These are phyloP conservation scores for Nicotiana paniculata DNA, from an alignment of 257 asterid species.

Conservation along the genomic window DNA sequence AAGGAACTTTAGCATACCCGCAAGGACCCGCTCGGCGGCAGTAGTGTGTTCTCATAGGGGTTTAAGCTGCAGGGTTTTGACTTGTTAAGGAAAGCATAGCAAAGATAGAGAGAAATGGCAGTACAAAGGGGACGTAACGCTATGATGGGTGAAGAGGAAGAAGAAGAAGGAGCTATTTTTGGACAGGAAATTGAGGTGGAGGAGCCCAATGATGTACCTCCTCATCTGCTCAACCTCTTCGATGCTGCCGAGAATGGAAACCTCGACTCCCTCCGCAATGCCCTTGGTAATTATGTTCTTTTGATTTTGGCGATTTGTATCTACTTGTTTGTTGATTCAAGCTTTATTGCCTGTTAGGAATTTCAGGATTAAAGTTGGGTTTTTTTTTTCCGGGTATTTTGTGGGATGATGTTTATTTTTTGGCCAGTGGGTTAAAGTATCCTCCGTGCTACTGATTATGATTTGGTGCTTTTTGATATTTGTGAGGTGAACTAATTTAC, in stretches of 20 bases:
- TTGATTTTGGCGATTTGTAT: too few species aligned
- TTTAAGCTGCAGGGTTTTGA: background rate
- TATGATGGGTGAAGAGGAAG: slow-evolving; percentile 44
- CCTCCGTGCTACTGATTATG: background rate
- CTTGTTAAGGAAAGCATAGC: background rate
- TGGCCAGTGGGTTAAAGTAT: background rate
- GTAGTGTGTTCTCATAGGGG: background rate
- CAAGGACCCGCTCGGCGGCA: too few species aligned
- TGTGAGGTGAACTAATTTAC: background rate
- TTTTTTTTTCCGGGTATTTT: background rate
- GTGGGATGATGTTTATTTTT: background rate
- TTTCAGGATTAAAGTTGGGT: background rate
- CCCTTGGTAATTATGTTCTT: slow-evolving; percentile 43
- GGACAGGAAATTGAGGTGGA: slow-evolving; percentile 52
- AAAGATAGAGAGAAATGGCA: slow-evolving; percentile 44
- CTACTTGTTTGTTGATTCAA: background rate
- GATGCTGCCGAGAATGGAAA: slow-evolving; percentile 67
- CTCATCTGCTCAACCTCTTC: slow-evolving; percentile 73
- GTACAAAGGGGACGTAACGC: slow-evolving; percentile 62
- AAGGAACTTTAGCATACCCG: too few species aligned
- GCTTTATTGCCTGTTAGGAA: background rate
- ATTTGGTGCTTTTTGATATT: background rate
- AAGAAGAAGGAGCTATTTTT: slow-evolving; percentile 49
- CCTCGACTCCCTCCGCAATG: slow-evolving; percentile 54
- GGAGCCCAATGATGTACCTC: slow-evolving; percentile 46